These are phyloP conservation scores for Mytilinidion resinicola DNA, from an alignment of 495 filamentous ascomycete species.

Conservation along the genomic window DNA sequence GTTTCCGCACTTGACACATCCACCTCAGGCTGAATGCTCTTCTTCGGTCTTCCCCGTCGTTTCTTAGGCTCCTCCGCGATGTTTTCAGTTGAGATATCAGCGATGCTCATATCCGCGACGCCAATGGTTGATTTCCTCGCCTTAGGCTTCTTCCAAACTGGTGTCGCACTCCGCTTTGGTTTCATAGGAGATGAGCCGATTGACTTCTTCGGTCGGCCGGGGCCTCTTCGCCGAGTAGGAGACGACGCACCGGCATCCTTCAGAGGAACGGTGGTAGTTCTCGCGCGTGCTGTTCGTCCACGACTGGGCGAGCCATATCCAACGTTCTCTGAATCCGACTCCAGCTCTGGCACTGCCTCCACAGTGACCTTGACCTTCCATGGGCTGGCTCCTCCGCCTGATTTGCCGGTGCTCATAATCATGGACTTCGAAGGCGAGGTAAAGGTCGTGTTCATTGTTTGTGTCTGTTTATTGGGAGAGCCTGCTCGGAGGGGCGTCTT, in stretches of 20 bases:
- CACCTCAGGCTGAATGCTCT: constrained; percentile 16
- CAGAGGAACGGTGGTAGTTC: constrained; percentile 29
- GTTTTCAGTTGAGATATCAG: not conserved
- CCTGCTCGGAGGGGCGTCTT: constrained; percentile 13
- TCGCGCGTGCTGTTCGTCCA: constrained; percentile 18
- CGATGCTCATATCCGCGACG: not conserved
- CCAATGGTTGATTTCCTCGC: constrained; percentile 4
- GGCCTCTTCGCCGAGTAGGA: constrained; percentile 27
- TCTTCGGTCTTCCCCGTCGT: constrained; percentile 21
- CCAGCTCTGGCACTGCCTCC: constrained; percentile 33
- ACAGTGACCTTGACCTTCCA: constrained; percentile 41
- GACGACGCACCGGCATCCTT: constrained; percentile 26
- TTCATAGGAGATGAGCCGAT: constrained; percentile 10
- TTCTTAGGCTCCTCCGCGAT: constrained; percentile 16
- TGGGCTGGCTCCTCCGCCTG: constrained; percentile 26
- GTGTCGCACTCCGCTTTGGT: constrained; percentile 30
- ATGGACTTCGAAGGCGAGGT: constrained; percentile 36
- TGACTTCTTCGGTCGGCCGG: constrained; percentile 17
- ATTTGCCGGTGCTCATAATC: constrained; percentile 28
- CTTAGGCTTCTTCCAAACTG: constrained; percentile 12
- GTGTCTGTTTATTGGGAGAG: constrained; percentile 20
- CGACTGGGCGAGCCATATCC: constrained; percentile 23
- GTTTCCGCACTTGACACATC: not conserved
- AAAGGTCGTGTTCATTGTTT: constrained; percentile 4
- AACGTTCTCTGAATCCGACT: constrained; percentile 20